Base-by-base conservation (phyloP, 352 stramenopile genomes). In the Phytophthora vignae region DNA sequence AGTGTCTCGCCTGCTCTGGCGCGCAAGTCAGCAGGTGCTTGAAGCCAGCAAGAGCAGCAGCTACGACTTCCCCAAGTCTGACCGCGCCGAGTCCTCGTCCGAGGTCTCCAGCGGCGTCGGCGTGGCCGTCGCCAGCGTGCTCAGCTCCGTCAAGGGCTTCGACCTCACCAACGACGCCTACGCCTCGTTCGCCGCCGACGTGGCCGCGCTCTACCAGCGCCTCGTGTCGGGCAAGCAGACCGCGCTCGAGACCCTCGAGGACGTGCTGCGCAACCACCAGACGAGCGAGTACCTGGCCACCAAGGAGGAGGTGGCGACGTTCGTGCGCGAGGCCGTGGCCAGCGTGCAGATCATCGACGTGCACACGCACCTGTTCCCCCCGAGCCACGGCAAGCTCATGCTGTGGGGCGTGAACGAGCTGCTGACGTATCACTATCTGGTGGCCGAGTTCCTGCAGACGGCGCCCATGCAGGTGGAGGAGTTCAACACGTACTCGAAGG, bases 351-450 rank as follows among this genome's bases (percentile, higher is more conserved):
- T 81, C 49, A 78, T 83, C 61, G 73, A 83, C 31, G 77, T 98
- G 55, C 96, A 98, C 76, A 99, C 96, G 57, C 94, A 99, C 74
- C 76, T 98, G 27, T 94, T 98, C 57, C 96, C 96, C 46, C 92
- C 94, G 14, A 91, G 80, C 25, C 95, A 98, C 71, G 93, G 91
- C 22, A 78, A 90, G 55, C 81, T 98, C 42, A 98, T 97, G 85
- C 86, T 98, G 1, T 98, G 90, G 89, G 95, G 94, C 25, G 92
- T 98, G 50, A 93, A 99, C 77, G 94, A 98, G 68, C 76, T 99
- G 42, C 81, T 99, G 31, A 98, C 94, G 21, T 98, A 99, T 75
- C 96, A 99, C 79, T 99, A 99, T 75, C 78, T 98, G 11, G 94
- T 99, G 17, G 91, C 94, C 3, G 95, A 98, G 83, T 98, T 94